These are phyloP conservation scores for Exophiala mesophila DNA, from an alignment of 2,329 filamentous ascomycete genomes.

Conservation along the genomic window DNA sequence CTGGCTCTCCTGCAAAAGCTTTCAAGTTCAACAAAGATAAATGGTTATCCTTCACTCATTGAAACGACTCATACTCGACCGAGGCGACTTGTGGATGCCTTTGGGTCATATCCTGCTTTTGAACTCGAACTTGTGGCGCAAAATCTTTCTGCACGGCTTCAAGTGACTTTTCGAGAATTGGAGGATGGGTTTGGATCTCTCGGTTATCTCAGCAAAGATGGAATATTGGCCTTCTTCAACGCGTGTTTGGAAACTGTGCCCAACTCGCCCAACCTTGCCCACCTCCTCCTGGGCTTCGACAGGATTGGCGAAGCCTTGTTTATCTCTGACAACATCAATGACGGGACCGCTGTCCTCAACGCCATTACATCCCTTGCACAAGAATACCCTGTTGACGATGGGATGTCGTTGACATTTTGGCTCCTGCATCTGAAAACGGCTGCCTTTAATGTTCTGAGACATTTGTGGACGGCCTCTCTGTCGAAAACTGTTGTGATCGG, in stretches of 20 bases:
- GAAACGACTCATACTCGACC: constrained; percentile 15
- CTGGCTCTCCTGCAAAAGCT: constrained; percentile 80
- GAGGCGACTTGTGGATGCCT: constrained; percentile 65
- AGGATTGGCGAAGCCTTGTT: constrained; percentile 57
- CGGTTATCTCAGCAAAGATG: constrained; percentile 75
- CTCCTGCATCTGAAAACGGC: constrained; percentile 64
- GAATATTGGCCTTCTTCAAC: constrained; percentile 80
- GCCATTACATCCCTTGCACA: constrained; percentile 67
- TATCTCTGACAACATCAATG: constrained; percentile 58
- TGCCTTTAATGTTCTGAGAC: constrained; percentile 67
- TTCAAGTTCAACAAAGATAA: constrained; percentile 75
- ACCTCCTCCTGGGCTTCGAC: constrained; percentile 81
- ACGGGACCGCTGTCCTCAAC: constrained; percentile 75
- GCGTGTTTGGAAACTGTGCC: constrained; percentile 71
- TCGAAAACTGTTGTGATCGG: constrained; percentile 69
- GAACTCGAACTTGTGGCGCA: constrained; percentile 65
- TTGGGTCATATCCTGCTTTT: constrained; percentile 75
- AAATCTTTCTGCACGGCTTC: constrained; percentile 65
- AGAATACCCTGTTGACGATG: constrained; percentile 61
- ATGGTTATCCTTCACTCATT: constrained; percentile 22
- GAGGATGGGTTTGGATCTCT: constrained; percentile 64
- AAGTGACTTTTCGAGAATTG: constrained; percentile 63
- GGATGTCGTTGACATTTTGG: constrained; percentile 60
- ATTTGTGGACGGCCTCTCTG: constrained; percentile 77
- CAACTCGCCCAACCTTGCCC: constrained; percentile 78